Conservation (phyloP, 495 filamentous ascomycete genomes). For the Penicillium mononematosum region DNA sequence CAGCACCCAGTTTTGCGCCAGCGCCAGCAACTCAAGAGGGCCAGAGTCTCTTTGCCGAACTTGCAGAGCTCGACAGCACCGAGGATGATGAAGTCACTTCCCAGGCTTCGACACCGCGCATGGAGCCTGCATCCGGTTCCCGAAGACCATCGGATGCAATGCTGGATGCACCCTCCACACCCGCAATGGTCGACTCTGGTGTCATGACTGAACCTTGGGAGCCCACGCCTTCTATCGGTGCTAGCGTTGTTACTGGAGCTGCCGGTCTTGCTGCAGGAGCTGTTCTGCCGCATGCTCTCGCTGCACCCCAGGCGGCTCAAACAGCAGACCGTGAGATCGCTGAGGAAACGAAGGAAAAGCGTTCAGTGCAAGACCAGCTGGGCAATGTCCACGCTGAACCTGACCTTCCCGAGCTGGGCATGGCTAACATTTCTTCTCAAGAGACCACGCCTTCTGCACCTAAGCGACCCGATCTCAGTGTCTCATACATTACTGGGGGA, state of each 20-base stretch:
- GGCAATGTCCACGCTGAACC: constrained; percentile 21
- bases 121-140: constrained; percentile 40
- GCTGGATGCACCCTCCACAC: constrained; percentile 29
- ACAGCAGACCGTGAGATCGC: constrained; percentile 22
- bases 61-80: constrained; percentile 70
- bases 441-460: constrained; percentile 40
- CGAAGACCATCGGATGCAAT: constrained; percentile 39
- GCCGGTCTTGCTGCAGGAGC: constrained; percentile 11
- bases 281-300: constrained; percentile 11
- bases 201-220: constrained; percentile 84
- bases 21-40: constrained; percentile 54
- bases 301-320: constrained; percentile 23
- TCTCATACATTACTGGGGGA: constrained; percentile 33
- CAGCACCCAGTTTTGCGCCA: constrained; percentile 40
- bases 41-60: constrained; percentile 87
- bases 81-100: constrained; percentile 59
- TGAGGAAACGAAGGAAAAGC: constrained; percentile 22
- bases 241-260: constrained; percentile 7
- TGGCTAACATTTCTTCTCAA: constrained; percentile 39
- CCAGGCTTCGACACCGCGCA: constrained; percentile 52
- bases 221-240: constrained; percentile 13
- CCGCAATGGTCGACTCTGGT: constrained; percentile 71
- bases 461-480: constrained; percentile 30
- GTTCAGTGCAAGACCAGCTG: constrained; percentile 14
- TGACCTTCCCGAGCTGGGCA: constrained; percentile 28